Evolutionary conservation across 345 rosid species (phyloP), one percentile per base, ranked within the genome.

Genomic region (Pelargonium nanum): DNA sequence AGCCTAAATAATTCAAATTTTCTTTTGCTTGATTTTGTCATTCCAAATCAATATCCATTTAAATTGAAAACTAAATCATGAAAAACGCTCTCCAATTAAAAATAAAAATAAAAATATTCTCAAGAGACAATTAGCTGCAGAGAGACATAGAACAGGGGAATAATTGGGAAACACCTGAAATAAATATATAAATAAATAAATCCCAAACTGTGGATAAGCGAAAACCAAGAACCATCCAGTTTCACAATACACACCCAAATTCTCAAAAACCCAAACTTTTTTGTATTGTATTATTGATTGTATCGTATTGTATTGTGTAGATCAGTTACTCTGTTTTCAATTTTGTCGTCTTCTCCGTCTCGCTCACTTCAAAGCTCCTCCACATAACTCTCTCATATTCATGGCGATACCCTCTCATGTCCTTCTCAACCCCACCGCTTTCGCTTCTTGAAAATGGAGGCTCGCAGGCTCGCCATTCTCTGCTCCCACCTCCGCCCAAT

Each of bases 391-490:
- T 40, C 15, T 17, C 9, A 40, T 40, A 9, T 40, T 17, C 48
- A 40, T 40, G 48, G 48, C 48, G 48, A 40, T 40, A 12, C 48
- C 48, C 15, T 40, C 48, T 40, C 48, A 40, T 40, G 9, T 28
- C 7, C 32, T 7, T 28, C 32, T 28, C 32, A 28, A 28, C 7
- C 7, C 32, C 32, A 28, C 32, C 32, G 4, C 3, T 28, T 28
- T 40, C 13, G 13, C 10, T 12, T 40, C 16, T 40, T 40, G 26
- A 25, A 13, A 0, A 62, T 24, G 65, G 85, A 83, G 87, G 86
- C 78, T 65, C 79, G 87, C 70, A 83, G 98, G 68, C 84, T 91
- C 62, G 78, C 85, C 62, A 65, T 91, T 69, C 75, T 88, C 75
- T 72, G 62, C 65, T 84, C 85, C 6, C 95, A 91, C 56, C 81